phyloP scores from a whole-genome alignment of 169 alveolate species.

The Plasmodium falciparum region DNA sequence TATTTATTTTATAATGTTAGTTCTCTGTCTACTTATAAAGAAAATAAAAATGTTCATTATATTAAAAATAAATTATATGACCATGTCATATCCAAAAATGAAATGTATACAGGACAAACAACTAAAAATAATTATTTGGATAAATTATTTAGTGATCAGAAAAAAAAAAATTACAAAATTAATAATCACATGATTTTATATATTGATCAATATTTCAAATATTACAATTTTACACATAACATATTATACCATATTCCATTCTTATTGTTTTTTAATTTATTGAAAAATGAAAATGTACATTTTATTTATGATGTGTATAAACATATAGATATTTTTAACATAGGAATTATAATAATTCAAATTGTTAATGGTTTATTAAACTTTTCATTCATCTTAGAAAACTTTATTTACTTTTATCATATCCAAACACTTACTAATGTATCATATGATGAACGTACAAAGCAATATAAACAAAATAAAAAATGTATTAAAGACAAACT shows the following conservation, averaged over 20 bases:
- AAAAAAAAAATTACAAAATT: background rate
- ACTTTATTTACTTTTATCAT: background rate
- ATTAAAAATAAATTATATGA: slow-evolving; percentile 13
- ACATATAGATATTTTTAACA: slow-evolving; percentile 57
- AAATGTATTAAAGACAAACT: no score
- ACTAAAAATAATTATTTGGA: background rate
- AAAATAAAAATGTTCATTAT: slow-evolving; percentile 2
- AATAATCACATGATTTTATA: background rate
- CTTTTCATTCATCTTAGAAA: slow-evolving; percentile 3
- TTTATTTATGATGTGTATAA: slow-evolving; percentile 6
- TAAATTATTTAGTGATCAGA: background rate
- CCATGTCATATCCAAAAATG: background rate
- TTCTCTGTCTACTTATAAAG: background rate
- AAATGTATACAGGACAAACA: background rate
- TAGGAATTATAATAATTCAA: slow-evolving; percentile 43
- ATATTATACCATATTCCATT: slow-evolving; percentile 18
- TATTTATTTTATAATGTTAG: slow-evolving; percentile 10
- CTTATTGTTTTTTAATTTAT: slow-evolving; percentile 12
- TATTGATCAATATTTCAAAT: background rate
- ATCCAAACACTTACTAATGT: background rate
- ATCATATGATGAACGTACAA: background rate
- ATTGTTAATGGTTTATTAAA: slow-evolving; percentile 28
- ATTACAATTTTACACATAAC: background rate
- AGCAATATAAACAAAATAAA: no score
- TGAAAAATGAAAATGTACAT: background rate